Percentiles rank a stretch among this genome's conserved stretches.
Evolutionary conservation across 2,329 filamentous ascomycete species (phyloP).

Genomic region (Fusarium cyanostomum): DNA sequence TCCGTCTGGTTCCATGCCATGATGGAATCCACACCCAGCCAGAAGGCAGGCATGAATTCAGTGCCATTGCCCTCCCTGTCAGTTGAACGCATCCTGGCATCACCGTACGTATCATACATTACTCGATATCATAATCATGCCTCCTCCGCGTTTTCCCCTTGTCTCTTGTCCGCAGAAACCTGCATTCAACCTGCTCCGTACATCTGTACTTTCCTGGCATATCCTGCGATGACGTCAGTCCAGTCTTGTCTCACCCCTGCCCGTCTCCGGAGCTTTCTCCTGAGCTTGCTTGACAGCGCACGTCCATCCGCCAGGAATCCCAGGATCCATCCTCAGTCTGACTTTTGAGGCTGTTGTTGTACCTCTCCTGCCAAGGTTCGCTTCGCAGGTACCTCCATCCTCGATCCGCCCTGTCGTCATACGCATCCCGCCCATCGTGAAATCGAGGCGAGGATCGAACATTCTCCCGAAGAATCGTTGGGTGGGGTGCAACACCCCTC

Average conservation of each 20-base stretch:
- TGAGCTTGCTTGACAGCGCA: conserved; percentile 35
- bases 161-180: conserved; percentile 14
- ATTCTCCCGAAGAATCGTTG: conserved; percentile 13
- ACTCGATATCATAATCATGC: conserved; percentile 7
- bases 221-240: conserved; percentile 28
- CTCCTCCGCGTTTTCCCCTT: conserved; percentile 6
- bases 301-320: too few relatives aligned
- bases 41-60: neutral
- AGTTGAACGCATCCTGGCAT: neutral
- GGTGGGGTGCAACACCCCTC: conserved; percentile 12
- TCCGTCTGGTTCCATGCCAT: too few relatives aligned
- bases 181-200: conserved; percentile 1
- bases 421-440: conserved; percentile 24
- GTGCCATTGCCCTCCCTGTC: neutral
- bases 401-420: conserved; percentile 19
- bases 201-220: neutral
- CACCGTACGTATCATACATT: neutral
- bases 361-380: neutral
- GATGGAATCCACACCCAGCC: conserved; percentile 1
- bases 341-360: neutral
- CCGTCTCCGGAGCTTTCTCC: conserved; percentile 16
- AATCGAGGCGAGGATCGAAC: conserved; percentile 30
- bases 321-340: conserved; percentile 19
- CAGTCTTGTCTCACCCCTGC: conserved; percentile 19
- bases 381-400: neutral